phyloP scores from a whole-genome alignment of 108 stramenopile species.

The Cyclotella baltica region DNA sequence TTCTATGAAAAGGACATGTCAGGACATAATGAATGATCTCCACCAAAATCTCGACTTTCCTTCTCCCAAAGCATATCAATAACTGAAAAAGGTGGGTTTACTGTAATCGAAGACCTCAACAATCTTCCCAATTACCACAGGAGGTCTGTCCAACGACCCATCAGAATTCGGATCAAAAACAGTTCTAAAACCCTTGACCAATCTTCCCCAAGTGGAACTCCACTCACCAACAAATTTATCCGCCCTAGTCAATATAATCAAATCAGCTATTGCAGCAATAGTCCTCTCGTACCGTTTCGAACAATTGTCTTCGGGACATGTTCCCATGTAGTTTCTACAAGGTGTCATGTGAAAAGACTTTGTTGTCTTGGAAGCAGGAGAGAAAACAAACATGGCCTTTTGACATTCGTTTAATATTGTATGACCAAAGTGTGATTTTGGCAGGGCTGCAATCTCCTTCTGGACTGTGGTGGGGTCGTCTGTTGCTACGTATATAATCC shows the following conservation, averaged over 20 bases:
- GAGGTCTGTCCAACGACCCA: not conserved
- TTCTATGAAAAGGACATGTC: too few species aligned
- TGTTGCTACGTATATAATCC: constrained; percentile 22
- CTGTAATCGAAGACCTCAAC: not conserved
- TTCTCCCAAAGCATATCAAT: too few species aligned
- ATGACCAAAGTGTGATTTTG: constrained; percentile 62
- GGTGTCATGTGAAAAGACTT: constrained; percentile 2
- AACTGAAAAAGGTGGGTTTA: too few species aligned
- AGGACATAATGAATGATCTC: too few species aligned
- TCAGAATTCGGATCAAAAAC: not conserved
- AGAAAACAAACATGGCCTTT: constrained; percentile 51
- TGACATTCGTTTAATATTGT: constrained; percentile 60
- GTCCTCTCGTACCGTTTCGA: constrained; percentile 33
- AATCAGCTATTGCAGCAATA: constrained; percentile 45
- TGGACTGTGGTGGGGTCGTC: constrained; percentile 26
- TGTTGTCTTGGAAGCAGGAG: constrained; percentile 9
- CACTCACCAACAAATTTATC: constrained; percentile 41
- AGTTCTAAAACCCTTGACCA: not conserved
- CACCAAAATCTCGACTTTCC: too few species aligned
- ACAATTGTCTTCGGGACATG: constrained; percentile 15
- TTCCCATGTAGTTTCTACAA: not conserved
- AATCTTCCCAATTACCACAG: not conserved
- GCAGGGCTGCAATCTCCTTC: constrained; percentile 51
- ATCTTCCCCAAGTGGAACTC: constrained; percentile 38
- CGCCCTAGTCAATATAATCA: constrained; percentile 31